Conservation (phyloP, 768 basidiomycete species). For the Suillus subalutaceus region DNA sequence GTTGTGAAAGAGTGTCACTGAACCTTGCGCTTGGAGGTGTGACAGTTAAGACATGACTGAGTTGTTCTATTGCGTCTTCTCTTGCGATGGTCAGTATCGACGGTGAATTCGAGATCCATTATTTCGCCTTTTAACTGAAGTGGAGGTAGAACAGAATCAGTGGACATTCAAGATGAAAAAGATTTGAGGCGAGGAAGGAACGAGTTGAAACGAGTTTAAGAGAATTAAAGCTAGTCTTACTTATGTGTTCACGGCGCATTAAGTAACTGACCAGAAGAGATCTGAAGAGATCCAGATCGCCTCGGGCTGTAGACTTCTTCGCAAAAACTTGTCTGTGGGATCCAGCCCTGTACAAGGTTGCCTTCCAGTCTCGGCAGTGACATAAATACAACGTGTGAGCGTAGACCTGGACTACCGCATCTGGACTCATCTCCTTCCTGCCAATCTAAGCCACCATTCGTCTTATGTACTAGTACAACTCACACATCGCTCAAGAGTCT, state of each 20-base stretch:
- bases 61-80: slow-evolving; percentile 91
- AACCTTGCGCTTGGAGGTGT: slow-evolving; percentile 93
- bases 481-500: slow-evolving; percentile 27
- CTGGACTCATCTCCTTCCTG: slow-evolving; percentile 29
- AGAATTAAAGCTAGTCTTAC: slow-evolving; percentile 51
- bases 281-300: slow-evolving; percentile 50
- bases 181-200: slow-evolving; percentile 35
- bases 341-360: slow-evolving; percentile 32
- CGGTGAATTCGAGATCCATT: slow-evolving; percentile 76
- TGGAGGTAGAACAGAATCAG: slow-evolving; percentile 53
- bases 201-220: slow-evolving; percentile 47
- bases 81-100: slow-evolving; percentile 78
- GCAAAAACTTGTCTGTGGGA: slow-evolving; percentile 37
- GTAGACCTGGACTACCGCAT: slow-evolving; percentile 24
- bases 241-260: slow-evolving; percentile 64
- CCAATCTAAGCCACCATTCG: slow-evolving; percentile 10
- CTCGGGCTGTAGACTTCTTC: slow-evolving; percentile 37
- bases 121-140: slow-evolving; percentile 75
- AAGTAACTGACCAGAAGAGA: slow-evolving; percentile 50
- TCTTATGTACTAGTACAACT: neutral
- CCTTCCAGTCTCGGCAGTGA: slow-evolving; percentile 40
- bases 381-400: slow-evolving; percentile 39
- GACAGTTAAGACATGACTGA: slow-evolving; percentile 85
- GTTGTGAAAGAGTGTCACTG: slow-evolving; percentile 19
- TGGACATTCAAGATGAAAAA: slow-evolving; percentile 46